These are phyloP conservation scores for Grosmannia penicillata DNA, from an alignment of 2,329 filamentous ascomycete genomes.

Conservation along the genomic window DNA sequence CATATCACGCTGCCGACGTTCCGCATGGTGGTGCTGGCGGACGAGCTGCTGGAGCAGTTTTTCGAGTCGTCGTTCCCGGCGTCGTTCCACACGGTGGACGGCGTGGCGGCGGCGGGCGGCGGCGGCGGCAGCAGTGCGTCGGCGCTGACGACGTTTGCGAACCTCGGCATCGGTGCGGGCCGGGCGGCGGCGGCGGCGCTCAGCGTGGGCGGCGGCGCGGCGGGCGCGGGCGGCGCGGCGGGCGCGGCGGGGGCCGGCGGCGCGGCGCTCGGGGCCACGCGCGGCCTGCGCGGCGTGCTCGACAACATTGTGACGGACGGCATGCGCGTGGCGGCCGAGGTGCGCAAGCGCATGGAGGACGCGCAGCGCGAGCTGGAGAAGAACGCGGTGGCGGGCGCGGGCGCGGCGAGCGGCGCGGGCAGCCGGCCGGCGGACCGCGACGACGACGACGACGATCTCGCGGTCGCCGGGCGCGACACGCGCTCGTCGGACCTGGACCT, in stretches of 20 bases:
- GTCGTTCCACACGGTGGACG: conserved; percentile 77
- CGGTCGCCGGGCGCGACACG: too few relatives aligned
- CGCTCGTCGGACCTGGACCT: conserved; percentile 55
- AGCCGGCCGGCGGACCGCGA: conserved; percentile 34
- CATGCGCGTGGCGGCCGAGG: conserved; percentile 89
- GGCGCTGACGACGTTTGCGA: conserved; percentile 21
- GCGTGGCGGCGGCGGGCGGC: conserved; percentile 20
- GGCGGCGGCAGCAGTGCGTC: conserved; percentile 32
- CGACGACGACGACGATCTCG: conserved; percentile 46
- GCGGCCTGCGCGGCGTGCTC: conserved; percentile 78
- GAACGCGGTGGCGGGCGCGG: conserved; percentile 29
- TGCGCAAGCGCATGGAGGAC: conserved; percentile 85
- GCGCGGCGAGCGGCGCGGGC: background rate
- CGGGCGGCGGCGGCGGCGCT: conserved; percentile 26
- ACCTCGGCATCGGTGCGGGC: conserved; percentile 20
- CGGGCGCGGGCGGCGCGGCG: conserved; percentile 20
- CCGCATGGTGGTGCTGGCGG: conserved; percentile 94
- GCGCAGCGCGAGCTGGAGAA: conserved; percentile 83
- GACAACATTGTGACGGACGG: conserved; percentile 97
- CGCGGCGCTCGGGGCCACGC: conserved; percentile 35
- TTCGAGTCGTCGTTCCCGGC: conserved; percentile 92
- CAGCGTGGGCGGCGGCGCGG: background rate
- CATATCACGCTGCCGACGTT: conserved; percentile 96
- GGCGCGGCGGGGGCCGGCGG: conserved; percentile 1
- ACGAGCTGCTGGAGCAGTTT: conserved; percentile 90